Base-by-base conservation (phyloP, 768 basidiomycete species). In the Trametes villosa region DNA sequence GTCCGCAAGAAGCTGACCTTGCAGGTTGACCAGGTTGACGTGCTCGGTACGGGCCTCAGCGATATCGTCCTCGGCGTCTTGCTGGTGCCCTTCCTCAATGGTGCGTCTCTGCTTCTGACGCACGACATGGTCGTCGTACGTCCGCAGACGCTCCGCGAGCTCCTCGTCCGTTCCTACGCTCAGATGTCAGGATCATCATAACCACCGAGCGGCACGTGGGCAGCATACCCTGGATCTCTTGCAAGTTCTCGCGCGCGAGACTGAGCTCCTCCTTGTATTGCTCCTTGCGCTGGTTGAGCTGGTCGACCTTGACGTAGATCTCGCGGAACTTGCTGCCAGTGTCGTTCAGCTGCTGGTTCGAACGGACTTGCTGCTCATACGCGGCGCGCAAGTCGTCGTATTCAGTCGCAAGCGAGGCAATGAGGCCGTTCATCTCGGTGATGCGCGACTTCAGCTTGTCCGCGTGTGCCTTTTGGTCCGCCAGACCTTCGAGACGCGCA, bases 311-410 rank as follows among this genome's bases (percentile, higher is more conserved):
- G 55, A 88, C 75, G 68, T 91, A 95, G 54, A 90, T 81, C 73
- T 97, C 92, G 58, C 92, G 84, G 71, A 98, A 97, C 69, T 89
- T 89, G 22, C 86, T 86, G 3, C 92, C 88, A 45, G 86, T 82
- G 50, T 96, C 91, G 67, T 92, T 88, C 72, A 95, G 95, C 59
- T 83, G 86, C 53, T 81, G 78, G 68, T 93, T 94, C n/a, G 84
- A 81, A 60, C 81, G 79, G 40, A 86, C 87, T 20, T 90, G 76
- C 17, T 76, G 77, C 27, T 93, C 86, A 64, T 89, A 86, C 61
- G 84, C 74, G 15, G 78, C 80, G 68, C 89, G 87, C 15, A 86
- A 81, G 42, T 87, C 82, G 59, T 95, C 91, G 49, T 87, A 86
- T 55, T 91, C 83, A 4, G 85, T 77, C 63, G 94, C 86, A 70